Base-by-base conservation (phyloP, 768 basidiomycete species). In the Porphyrellus cyaneotinctus region DNA sequence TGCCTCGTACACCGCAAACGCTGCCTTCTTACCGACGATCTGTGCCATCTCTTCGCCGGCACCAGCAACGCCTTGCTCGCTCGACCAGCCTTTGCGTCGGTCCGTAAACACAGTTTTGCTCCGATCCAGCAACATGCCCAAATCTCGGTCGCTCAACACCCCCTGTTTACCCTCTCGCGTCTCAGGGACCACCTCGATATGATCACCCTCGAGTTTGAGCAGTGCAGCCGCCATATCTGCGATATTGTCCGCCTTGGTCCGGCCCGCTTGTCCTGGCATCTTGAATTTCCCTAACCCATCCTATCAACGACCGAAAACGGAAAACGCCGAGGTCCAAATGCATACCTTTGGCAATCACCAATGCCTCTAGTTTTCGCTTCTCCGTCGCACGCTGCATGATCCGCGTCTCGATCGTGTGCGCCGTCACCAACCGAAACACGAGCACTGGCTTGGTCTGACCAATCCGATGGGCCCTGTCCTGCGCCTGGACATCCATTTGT, bases 401-500 rank as follows among this genome's bases (percentile, higher is more conserved):
- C 68, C 85, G 88, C 36, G 86, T 88, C 74, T 99, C 95, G 60
- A 99, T 78, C 3, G 93, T 97, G 68, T 94, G 87, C 6, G 82
- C 85, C 20, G 85, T 88, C 33, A 95, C 83, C 4, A 97, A 76
- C 35, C 95, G 79, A 73, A 91, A 95, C 52, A 97, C 84, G 39
- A 97, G 76, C 47, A 97, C 93, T 1, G 93, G 92, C 58, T 76
- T 85, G 26, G 83, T 97, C 72, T 97, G 95, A 2, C 95, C 95
- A 43, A 99, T 97, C 12, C 97, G 83, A 69, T 99, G 95, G 0
- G 94, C 94, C 32, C 95, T 80, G 61, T 97, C 95, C 66, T 94
- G 91, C 0, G 95, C 95, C 72, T 99, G 95, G 3, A 90, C 76
- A 58, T 99, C 95, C 85, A 95, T 94, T 73, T 97, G 95, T 0